Base-by-base conservation (phyloP, 805 yeast genomes). In the Candida takata region DNA sequence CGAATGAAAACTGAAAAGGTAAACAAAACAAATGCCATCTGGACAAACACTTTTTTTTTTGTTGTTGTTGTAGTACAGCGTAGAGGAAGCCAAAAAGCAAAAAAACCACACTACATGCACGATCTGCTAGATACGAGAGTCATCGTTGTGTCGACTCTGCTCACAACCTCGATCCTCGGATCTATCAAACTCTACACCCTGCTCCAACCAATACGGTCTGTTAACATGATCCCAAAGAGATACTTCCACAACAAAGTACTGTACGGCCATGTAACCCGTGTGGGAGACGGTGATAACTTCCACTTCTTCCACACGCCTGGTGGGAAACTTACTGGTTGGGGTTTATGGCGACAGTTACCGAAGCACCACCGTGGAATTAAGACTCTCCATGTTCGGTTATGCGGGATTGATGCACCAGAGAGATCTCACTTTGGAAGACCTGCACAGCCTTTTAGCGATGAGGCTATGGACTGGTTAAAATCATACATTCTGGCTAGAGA, bases 341-440 rank as follows among this genome's bases (percentile, higher is more conserved):
- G 94, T 10, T 84, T 95, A 95, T 53, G 84, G 17, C 63, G 98
- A 24, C 46, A 57, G 10, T 65, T 75, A 0, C 97, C 97, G 9
- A 58, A 69, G 6, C 70, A 71, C 49, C 56, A 37, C 49, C 70
- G 61, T 32, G 69, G 57, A 38, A 52, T 49, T 41, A 67, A 79
- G 44, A 92, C 98, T 0, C 63, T 92, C 25, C 79, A 81, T 57
- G 74, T 92, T 5, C 67, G 98, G 32, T 62, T 92, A 15, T 83
- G 92, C 58, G 98, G 97, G 0, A 80, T 90, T 12, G 98, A 92
- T 67, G 98, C 98, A 0, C 98, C 98, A 1, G 98, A 92, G 54
- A 65, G 94, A 29, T 74, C 95, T 2, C 97, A 92, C 63, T 92
- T 85, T 58, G 98, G 98, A 1, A 82, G 83, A 41, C 87, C 94